Evolutionary conservation across 2,329 filamentous ascomycete genomes (phyloP).

Genomic region (Raffaelea deltoideospora): DNA sequence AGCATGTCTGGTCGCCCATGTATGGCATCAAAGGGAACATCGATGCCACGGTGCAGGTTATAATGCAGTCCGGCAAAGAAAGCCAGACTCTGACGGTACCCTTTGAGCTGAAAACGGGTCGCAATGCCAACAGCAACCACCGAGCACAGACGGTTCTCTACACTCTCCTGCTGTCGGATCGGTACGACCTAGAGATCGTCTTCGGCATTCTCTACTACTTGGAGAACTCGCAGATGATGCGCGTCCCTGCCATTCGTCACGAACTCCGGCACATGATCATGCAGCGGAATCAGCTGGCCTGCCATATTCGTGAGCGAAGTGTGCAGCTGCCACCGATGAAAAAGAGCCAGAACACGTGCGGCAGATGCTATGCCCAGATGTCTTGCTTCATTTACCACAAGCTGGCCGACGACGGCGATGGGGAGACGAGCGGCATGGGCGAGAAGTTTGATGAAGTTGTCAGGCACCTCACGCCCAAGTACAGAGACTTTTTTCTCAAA

Average conservation of each 20-base stretch:
- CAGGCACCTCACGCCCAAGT: constrained; percentile 55
- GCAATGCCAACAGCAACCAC: constrained; percentile 66
- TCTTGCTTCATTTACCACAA: constrained; percentile 91
- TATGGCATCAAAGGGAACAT: constrained; percentile 97
- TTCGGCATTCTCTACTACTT: constrained; percentile 93
- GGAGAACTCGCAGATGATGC: constrained; percentile 73
- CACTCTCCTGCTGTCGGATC: constrained; percentile 79
- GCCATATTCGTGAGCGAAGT: constrained; percentile 67
- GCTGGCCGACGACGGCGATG: constrained; percentile 68
- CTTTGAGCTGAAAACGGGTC: constrained; percentile 91
- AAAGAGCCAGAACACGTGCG: constrained; percentile 66
- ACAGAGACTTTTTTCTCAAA: constrained; percentile 78
- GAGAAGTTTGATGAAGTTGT: constrained; percentile 72
- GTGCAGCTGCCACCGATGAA: constrained; percentile 74
- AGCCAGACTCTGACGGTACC: constrained; percentile 59
- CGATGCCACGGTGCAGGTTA: constrained; percentile 86
- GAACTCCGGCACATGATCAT: constrained; percentile 95
- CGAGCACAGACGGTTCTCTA: constrained; percentile 91
- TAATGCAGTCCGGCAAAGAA: constrained; percentile 50
- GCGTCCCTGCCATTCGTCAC: constrained; percentile 70
- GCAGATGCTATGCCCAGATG: constrained; percentile 77
- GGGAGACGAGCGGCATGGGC: constrained; percentile 65
- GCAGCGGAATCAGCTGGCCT: constrained; percentile 79
- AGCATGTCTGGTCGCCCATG: constrained; percentile 96
- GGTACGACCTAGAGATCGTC: constrained; percentile 82